Conservation (phyloP, 768 basidiomycete species). For the Suillus paluster region DNA sequence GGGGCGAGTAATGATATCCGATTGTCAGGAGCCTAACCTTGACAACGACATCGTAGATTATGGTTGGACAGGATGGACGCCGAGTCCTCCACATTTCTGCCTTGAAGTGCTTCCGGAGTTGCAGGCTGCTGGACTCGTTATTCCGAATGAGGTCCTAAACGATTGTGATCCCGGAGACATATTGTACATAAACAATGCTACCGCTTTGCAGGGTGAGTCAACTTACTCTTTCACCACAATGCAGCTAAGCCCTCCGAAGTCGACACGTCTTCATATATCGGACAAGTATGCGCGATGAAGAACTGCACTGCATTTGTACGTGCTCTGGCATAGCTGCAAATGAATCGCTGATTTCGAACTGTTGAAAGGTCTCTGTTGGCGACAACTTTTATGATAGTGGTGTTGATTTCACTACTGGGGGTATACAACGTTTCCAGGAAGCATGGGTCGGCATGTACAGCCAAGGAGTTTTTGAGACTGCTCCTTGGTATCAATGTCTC, state of each 20-base stretch:
- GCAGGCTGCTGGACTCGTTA: constrained; percentile 1
- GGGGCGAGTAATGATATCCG: neutral
- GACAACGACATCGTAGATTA: neutral
- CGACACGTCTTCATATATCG: neutral
- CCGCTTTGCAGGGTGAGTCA: constrained; percentile 6
- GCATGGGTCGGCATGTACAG: constrained; percentile 2
- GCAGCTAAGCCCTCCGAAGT: neutral
- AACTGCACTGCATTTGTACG: constrained; percentile 5
- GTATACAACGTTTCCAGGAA: constrained; percentile 4
- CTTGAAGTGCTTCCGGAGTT: constrained; percentile 6
- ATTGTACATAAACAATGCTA: neutral
- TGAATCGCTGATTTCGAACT: neutral
- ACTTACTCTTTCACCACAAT: too few species aligned
- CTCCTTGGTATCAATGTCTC: constrained; percentile 6
- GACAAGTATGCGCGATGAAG: constrained; percentile 2
- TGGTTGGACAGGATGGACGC: constrained; percentile 6
- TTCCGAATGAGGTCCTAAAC: constrained; percentile 1
- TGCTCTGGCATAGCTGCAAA: too few species aligned
- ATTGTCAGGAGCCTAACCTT: neutral
- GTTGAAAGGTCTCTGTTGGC: neutral
- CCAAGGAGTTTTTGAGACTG: neutral
- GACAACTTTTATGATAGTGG: constrained; percentile 6
- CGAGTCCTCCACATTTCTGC: constrained; percentile 5
- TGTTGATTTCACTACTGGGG: constrained; percentile 1
- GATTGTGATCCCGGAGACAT: constrained; percentile 6